A percentile compares a stretch with the other conserved stretches of the same genome.
Conservation (phyloP, 2,329 filamentous ascomycete genomes). For the Fusarium dimerum region DNA sequence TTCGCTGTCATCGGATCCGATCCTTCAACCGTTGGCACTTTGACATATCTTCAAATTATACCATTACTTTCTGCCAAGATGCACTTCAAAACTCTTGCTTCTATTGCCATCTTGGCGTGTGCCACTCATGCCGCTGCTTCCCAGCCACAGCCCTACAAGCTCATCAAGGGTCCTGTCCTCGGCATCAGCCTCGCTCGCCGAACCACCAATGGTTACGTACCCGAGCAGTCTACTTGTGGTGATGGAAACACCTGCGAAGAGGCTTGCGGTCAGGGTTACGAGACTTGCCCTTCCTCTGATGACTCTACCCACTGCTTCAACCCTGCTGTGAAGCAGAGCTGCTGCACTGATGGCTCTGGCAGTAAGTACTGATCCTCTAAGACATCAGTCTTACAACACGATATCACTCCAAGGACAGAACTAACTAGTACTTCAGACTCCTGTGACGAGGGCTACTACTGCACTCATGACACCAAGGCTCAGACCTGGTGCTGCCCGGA, state of each 20-base stretch:
- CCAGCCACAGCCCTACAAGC: slow-evolving; percentile 37
- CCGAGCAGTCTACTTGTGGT: slow-evolving; percentile 49
- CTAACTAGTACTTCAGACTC: slow-evolving; percentile 47
- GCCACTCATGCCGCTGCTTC: slow-evolving; percentile 33
- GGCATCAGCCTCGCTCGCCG: slow-evolving; percentile 46
- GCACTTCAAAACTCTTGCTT: slow-evolving; percentile 37
- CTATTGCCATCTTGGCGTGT: slow-evolving; percentile 38
- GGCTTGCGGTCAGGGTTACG: slow-evolving; percentile 54
- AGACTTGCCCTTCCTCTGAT: slow-evolving; percentile 51
- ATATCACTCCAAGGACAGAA: neutral
- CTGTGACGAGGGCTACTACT: slow-evolving; percentile 63
- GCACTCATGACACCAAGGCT: slow-evolving; percentile 52
- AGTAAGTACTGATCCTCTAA: slow-evolving; percentile 45
- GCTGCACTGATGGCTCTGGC: slow-evolving; percentile 59
- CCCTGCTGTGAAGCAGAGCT: slow-evolving; percentile 50
- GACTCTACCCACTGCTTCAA: slow-evolving; percentile 60
- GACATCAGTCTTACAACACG: neutral
- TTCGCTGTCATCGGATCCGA: slow-evolving; percentile 20
- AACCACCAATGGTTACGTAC: slow-evolving; percentile 50
- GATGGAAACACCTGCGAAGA: slow-evolving; percentile 53
- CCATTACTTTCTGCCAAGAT: slow-evolving; percentile 29
- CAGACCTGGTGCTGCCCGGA: slow-evolving; percentile 64
- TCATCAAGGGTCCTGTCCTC: slow-evolving; percentile 38
- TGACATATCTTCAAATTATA: slow-evolving; percentile 9
- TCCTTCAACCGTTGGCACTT: slow-evolving; percentile 11